Percentiles rank a stretch among this genome's conserved stretches.
These are phyloP conservation scores for Hymenoscyphus repandus DNA, from an alignment of 2,329 filamentous ascomycete genomes.

Conservation along the genomic window DNA sequence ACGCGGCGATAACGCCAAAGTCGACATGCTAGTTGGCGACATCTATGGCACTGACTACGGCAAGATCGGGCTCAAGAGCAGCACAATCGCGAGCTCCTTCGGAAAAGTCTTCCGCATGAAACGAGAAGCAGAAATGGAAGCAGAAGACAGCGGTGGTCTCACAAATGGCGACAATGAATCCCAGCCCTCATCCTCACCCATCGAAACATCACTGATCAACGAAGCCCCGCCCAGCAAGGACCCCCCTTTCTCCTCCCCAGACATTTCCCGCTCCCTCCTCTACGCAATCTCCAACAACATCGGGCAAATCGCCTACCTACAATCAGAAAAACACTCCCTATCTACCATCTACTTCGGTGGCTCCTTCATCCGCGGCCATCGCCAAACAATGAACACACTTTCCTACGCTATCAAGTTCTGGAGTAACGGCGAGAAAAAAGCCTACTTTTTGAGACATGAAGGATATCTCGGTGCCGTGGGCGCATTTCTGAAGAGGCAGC, in stretches of 20 bases:
- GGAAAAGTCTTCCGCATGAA: conserved; percentile 96
- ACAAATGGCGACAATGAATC: conserved; percentile 21
- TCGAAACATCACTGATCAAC: not conserved
- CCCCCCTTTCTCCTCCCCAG: conserved; percentile 65
- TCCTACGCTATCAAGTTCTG: conserved; percentile 97
- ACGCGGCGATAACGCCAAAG: conserved; percentile 82
- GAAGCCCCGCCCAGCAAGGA: conserved; percentile 8
- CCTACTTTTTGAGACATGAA: conserved; percentile 92
- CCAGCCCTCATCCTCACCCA: not conserved
- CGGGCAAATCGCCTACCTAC: conserved; percentile 95
- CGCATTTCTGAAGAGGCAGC: conserved; percentile 87
- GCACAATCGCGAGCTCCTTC: conserved; percentile 91
- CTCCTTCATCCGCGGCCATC: conserved; percentile 91
- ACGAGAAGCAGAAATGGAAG: conserved; percentile 70
- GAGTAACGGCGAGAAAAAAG: conserved; percentile 89
- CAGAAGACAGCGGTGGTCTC: conserved; percentile 60
- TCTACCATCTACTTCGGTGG: conserved; percentile 97
- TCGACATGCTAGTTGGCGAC: conserved; percentile 96
- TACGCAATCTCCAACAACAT: conserved; percentile 98
- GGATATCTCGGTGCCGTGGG: conserved; percentile 92
- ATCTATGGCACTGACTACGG: conserved; percentile 95
- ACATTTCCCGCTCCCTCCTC: conserved; percentile 84
- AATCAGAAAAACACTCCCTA: conserved; percentile 87
- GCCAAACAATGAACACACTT: conserved; percentile 96
- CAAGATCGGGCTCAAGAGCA: conserved; percentile 94